A percentile compares a stretch with the other conserved stretches of the same genome.
These are phyloP conservation scores for Leucocoprinus birnbaumii DNA, from an alignment of 768 basidiomycete species.

Conservation along the genomic window DNA sequence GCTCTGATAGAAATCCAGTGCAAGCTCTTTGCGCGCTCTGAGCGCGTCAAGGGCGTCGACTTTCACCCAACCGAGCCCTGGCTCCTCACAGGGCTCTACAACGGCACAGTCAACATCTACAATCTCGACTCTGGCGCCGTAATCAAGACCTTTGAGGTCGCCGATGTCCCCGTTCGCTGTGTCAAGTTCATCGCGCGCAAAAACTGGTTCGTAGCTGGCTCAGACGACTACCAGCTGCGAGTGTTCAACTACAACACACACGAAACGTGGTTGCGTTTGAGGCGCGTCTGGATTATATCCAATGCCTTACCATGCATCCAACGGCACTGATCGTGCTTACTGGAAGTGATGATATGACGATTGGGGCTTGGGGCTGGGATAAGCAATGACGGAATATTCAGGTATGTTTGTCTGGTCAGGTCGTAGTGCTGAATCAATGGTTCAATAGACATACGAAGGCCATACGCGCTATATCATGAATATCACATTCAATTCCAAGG, in stretches of 20 bases:
- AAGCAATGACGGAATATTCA: slow-evolving; percentile 98
- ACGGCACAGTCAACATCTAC: slow-evolving; percentile 98
- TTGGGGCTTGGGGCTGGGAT: slow-evolving; percentile 99
- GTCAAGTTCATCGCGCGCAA: slow-evolving; percentile 94
- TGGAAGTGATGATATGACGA: slow-evolving; percentile 98
- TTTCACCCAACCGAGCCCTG: slow-evolving; percentile 98
- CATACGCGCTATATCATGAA: slow-evolving; percentile 99
- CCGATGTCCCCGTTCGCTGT: slow-evolving; percentile 96
- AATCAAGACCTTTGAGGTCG: slow-evolving; percentile 95
- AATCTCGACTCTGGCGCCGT: slow-evolving; percentile 92
- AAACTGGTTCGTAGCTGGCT: slow-evolving; percentile 94
- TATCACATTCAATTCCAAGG: slow-evolving; percentile 95
- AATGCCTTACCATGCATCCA: slow-evolving; percentile 95
- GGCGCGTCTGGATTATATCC: slow-evolving; percentile 97
- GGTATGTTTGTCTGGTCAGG: slow-evolving; percentile 39
- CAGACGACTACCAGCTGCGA: slow-evolving; percentile 88
- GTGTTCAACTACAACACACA: slow-evolving; percentile 99
- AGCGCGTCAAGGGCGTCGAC: slow-evolving; percentile 95
- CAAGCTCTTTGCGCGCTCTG: slow-evolving; percentile 89
- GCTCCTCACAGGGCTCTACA: slow-evolving; percentile 89
- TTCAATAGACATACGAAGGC: slow-evolving; percentile 86
- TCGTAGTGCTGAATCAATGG: slow-evolving; percentile 5
- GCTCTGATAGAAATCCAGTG: slow-evolving; percentile 50
- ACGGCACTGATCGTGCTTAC: slow-evolving; percentile 89
- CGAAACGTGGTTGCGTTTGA: slow-evolving; percentile 92